Evolutionary conservation across 306 rosid species (phyloP).

Genomic region (Oxytropis ochrocephala): DNA sequence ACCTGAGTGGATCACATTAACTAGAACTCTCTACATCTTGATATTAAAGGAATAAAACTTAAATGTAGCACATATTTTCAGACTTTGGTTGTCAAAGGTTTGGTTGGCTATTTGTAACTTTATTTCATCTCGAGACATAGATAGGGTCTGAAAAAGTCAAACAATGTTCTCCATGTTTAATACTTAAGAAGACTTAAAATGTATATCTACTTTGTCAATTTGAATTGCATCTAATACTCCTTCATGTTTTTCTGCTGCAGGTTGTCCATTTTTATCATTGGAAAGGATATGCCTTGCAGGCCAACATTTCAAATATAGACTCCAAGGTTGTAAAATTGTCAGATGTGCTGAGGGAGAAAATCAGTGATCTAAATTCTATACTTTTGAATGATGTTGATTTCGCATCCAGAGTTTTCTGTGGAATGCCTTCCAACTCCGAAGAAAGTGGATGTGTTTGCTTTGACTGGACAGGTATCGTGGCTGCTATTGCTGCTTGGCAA

Average conservation of each 20-base stretch:
- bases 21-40: background rate
- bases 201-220: background rate
- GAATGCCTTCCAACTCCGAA: background rate
- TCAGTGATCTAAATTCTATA: conserved; percentile 34
- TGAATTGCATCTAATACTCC: too few relatives aligned
- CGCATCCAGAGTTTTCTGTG: conserved; percentile 33
- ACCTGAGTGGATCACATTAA: background rate
- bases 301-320: conserved; percentile 12
- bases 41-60: background rate
- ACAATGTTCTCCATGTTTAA: background rate
- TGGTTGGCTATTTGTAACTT: background rate
- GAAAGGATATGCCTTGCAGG: conserved; percentile 43
- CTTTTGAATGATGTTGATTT: conserved; percentile 40
- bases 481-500: conserved; percentile 46
- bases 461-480: conserved; percentile 44
- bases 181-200: background rate
- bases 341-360: conserved; percentile 29
- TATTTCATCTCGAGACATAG: background rate
- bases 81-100: background rate
- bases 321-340: conserved; percentile 34
- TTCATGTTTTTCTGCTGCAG: conserved; percentile 31
- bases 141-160: background rate
- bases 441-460: conserved; percentile 21
- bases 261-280: conserved; percentile 61
- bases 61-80: background rate